These are phyloP conservation scores for Grosmannia serpens DNA, from an alignment of 2,329 filamentous ascomycete species.

Conservation along the genomic window DNA sequence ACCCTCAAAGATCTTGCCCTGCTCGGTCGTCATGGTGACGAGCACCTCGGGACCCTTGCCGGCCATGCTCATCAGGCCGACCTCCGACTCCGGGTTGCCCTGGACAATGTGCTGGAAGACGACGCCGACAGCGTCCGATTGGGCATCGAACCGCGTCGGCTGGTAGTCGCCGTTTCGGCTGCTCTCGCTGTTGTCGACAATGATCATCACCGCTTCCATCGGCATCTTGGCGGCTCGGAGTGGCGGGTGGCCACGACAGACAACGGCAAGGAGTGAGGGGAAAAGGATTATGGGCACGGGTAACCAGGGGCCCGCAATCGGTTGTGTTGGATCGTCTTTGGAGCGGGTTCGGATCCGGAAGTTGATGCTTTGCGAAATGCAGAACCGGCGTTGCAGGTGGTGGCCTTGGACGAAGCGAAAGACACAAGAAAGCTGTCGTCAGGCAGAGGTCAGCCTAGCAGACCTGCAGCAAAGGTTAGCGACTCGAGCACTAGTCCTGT, in stretches of 20 bases:
- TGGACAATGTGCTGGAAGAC: constrained; percentile 94
- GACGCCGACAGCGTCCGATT: constrained; percentile 87
- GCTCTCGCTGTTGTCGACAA: constrained; percentile 98
- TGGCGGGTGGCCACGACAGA: neutral
- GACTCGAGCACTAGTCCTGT: neutral
- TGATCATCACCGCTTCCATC: constrained; percentile 98
- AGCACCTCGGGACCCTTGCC: constrained; percentile 95
- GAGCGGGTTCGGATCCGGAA: neutral
- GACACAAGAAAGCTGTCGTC: constrained; percentile 12
- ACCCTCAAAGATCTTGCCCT: constrained; percentile 88
- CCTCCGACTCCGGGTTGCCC: constrained; percentile 91
- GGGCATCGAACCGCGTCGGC: constrained; percentile 90
- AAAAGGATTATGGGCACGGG: neutral
- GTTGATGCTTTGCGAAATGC: neutral
- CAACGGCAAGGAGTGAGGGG: neutral
- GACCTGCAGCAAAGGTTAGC: neutral
- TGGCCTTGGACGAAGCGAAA: neutral
- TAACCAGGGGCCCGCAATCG: neutral
- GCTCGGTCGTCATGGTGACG: constrained; percentile 90
- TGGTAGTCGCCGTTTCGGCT: constrained; percentile 91
- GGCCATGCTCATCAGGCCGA: constrained; percentile 98
- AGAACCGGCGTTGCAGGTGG: neutral
- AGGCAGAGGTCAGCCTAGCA: constrained; percentile 13
- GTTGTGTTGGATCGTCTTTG: neutral
- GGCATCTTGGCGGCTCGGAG: constrained; percentile 57